Conservation (phyloP, 1,284 basidiomycete genomes). For the Neolentinus lepideus region DNA sequence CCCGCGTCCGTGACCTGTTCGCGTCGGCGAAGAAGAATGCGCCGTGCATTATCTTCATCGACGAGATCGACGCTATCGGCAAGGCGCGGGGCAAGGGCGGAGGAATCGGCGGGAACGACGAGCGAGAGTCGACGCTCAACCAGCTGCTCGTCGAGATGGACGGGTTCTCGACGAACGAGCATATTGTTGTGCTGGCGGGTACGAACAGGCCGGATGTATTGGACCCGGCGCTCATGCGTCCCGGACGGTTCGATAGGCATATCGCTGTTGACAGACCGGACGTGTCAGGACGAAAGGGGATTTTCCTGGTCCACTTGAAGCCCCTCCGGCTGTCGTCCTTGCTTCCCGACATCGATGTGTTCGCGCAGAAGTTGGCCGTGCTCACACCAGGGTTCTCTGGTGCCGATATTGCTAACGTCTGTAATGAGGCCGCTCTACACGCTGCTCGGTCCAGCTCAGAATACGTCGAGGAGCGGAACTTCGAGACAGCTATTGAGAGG, state of each 20-base stretch:
- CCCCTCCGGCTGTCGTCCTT: conserved; percentile 70
- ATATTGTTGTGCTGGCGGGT: conserved; percentile 94
- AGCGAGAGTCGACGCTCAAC: conserved; percentile 96
- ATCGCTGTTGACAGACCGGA: conserved; percentile 96
- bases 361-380: conserved; percentile 91
- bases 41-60: conserved; percentile 97
- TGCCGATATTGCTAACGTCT: conserved; percentile 98
- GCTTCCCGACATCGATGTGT: conserved; percentile 49
- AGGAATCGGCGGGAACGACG: conserved; percentile 92
- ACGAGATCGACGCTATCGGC: conserved; percentile 98
- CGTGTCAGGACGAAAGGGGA: conserved; percentile 88
- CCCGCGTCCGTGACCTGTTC: conserved; percentile 95
- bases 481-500: conserved; percentile 96
- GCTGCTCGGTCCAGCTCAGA: conserved; percentile 86
- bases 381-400: conserved; percentile 98
- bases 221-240: conserved; percentile 91
- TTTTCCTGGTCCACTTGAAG: conserved; percentile 89
- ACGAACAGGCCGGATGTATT: conserved; percentile 97
- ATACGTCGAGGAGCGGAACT: conserved; percentile 78
- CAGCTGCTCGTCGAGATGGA: conserved; percentile 99
- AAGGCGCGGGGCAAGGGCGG: conserved; percentile 91
- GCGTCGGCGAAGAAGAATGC: conserved; percentile 97
- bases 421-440: conserved; percentile 95
- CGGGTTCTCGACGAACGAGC: conserved; percentile 93
- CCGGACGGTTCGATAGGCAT: conserved; percentile 96